Base-by-base conservation (phyloP, 2,329 filamentous ascomycete species). In the Aspergillus japonicus region DNA sequence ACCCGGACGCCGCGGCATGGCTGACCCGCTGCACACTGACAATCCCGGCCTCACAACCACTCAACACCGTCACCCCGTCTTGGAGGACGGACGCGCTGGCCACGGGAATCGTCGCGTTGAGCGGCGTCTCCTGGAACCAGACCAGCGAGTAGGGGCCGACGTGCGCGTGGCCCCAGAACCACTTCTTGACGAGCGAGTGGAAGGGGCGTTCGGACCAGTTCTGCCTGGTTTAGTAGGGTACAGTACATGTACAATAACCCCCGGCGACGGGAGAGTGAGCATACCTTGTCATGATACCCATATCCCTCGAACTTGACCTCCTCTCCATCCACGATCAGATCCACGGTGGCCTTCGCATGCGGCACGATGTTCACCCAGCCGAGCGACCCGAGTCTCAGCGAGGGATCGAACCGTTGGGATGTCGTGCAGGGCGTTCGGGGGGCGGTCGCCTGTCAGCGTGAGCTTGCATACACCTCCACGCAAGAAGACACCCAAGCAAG, bases 141-240 rank as follows among this genome's bases (percentile, higher is more conserved):
- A 82, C 76, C 24, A 81, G 61, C 2, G 76, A 75, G 70, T 80
- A 81, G 0, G 70, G 65, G 0, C 77, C 79, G 1, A 81, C 56
- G 23, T 68, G 69, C 3, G 69, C 78, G 58, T 80, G 80, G n/a
- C 80, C 79, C 77, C 78, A 81, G 64, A 80, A 79, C 75, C 77
- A 57, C 2, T 50, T 49, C 31, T 51, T 55, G 3, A 55, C 51
- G 12, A 4, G 35, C 2, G 23, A 21, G 2, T 52, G 31, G 56
- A 81, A 77, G 1, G 77, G 73, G 29, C 61, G 60, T 58, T 76
- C 69, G 4, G 73, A 73, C 79, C 79, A 81, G 62, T 81, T 81
- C 77, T 78, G 29, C 26, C 7, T 8, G 7, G 26, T 5, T 26
- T 26, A 26, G 26, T 8, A 8, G 7, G 7, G 26, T 0, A 26